These are phyloP conservation scores for Talaromyces verruculosus DNA, from an alignment of 2,329 filamentous ascomycete species.

Conservation along the genomic window DNA sequence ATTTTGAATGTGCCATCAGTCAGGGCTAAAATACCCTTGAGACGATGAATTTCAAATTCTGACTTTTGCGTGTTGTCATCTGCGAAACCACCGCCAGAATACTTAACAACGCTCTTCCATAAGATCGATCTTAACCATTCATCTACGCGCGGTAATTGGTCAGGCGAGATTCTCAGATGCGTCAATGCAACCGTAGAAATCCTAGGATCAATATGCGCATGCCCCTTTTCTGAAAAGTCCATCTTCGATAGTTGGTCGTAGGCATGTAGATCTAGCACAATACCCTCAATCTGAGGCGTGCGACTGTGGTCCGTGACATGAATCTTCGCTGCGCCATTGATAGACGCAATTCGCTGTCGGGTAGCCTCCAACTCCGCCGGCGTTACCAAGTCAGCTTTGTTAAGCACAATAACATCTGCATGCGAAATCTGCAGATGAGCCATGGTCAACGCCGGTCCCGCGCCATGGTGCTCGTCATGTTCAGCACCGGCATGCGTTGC, in stretches of 20 bases:
- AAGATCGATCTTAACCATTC: conserved; percentile 78
- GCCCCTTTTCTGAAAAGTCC: conserved; percentile 71
- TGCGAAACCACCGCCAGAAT: conserved; percentile 10
- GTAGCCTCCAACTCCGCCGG: conserved; percentile 68
- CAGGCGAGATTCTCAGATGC: conserved; percentile 59
- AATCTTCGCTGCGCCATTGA: conserved; percentile 85
- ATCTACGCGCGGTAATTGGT: conserved; percentile 67
- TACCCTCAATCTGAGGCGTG: conserved; percentile 78
- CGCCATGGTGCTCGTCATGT: conserved; percentile 33
- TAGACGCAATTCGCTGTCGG: conserved; percentile 70
- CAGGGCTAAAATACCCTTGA: conserved; percentile 76
- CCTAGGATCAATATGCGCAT: conserved; percentile 85
- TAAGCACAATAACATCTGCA: conserved; percentile 90
- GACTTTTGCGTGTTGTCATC: conserved; percentile 24
- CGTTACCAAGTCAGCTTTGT: conserved; percentile 85
- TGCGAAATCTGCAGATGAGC: conserved; percentile 97
- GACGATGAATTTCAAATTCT: conserved; percentile 77
- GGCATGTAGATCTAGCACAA: conserved; percentile 85
- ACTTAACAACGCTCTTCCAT: conserved; percentile 63
- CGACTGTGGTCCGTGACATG: conserved; percentile 77
- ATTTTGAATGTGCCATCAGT: conserved; percentile 67
- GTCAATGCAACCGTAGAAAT: conserved; percentile 80
- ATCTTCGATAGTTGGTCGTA: conserved; percentile 79
- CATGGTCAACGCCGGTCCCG: conserved; percentile 76
- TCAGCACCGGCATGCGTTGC: conserved; percentile 21